Evolutionary conservation across 2,329 filamentous ascomycete species (phyloP), one percentile per base, ranked within the genome.

Genomic region (Aspergillus niger): DNA sequence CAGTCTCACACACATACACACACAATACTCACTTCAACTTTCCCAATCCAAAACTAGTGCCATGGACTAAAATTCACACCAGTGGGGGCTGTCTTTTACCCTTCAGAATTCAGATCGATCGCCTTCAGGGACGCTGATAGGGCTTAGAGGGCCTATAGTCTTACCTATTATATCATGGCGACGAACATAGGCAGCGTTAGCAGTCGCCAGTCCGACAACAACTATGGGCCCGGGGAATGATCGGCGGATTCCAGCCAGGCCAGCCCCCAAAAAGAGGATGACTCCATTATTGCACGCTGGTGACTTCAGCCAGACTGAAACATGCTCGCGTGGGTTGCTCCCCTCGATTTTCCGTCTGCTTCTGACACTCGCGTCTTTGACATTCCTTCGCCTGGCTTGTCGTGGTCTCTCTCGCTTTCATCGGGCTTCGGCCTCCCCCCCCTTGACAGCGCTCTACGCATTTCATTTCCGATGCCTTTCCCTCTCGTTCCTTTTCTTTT

Each of bases 281-380:
- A 44, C 53, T 44, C 24, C 26, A 55, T 44, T 28, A 55, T 55
- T 47, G 41, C 53, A 47, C 26, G 17, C 24, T 15, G 15, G 47
- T 50, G 24, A 30, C 24, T 30, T 50, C 26, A 30, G 47, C 47
- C 47, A 5, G 13, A 30, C 24, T 50, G 47, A 50, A 50, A 50
- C 47, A 50, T 30, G 47, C 47, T 30, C 47, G 44, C 44, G 47
- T 50, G 47, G 47, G 47, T 50, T 36, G 47, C 47, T 30, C 47
- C 47, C 26, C 24, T 50, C 26, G 39, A 43, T 49, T 54, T 28
- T 43, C n/a, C 36, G 20, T 38, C 22, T 17, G 32, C 28, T 43
- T 55, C 39, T 55, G 52, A 55, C 39, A 44, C 38, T 55, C 52
- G 52, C 52, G 39, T 55, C 43, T n/a, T 44, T 26, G 39, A 55